These are phyloP conservation scores for Nakazawaea anatomiae DNA, from an alignment of 805 yeast species.

Conservation along the genomic window DNA sequence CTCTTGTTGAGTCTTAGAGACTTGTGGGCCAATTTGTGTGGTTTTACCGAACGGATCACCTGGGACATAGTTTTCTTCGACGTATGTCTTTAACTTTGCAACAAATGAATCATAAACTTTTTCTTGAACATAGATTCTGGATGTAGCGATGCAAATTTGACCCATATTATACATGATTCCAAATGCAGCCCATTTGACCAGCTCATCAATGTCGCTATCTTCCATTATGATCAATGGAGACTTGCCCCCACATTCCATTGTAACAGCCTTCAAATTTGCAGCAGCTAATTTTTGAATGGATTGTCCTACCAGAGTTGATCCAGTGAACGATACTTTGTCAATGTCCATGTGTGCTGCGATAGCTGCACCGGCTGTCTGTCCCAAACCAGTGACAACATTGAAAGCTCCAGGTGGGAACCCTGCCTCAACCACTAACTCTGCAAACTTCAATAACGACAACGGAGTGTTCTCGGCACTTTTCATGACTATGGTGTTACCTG, in stretches of 20 bases:
- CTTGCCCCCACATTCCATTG: slow-evolving; percentile 59
- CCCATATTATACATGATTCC: slow-evolving; percentile 44
- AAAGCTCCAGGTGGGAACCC: slow-evolving; percentile 76
- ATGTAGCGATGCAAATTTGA: slow-evolving; percentile 42
- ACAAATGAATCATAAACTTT: slow-evolving; percentile 35
- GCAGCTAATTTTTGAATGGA: slow-evolving; percentile 65
- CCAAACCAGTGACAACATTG: slow-evolving; percentile 68
- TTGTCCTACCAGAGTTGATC: slow-evolving; percentile 73
- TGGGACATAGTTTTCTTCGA: slow-evolving; percentile 41
- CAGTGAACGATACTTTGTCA: slow-evolving; percentile 74
- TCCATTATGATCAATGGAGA: slow-evolving; percentile 47
- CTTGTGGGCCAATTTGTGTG: slow-evolving; percentile 70
- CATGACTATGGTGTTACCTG: slow-evolving; percentile 67
- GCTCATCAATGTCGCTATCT: slow-evolving; percentile 49
- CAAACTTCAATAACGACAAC: slow-evolving; percentile 61
- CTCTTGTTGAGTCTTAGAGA: slow-evolving; percentile 57
- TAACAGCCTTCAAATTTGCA: slow-evolving; percentile 47
- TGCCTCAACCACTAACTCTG: slow-evolving; percentile 55
- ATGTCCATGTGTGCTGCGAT: slow-evolving; percentile 60
- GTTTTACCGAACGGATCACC: slow-evolving; percentile 65
- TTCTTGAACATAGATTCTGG: slow-evolving; percentile 39
- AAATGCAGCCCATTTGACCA: slow-evolving; percentile 42
- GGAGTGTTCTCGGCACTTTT: slow-evolving; percentile 78
- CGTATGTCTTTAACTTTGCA: slow-evolving; percentile 29
- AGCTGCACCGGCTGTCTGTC: slow-evolving; percentile 63